Conservation (phyloP, 257 asterid genomes). For the Thymus mandschuricus region DNA sequence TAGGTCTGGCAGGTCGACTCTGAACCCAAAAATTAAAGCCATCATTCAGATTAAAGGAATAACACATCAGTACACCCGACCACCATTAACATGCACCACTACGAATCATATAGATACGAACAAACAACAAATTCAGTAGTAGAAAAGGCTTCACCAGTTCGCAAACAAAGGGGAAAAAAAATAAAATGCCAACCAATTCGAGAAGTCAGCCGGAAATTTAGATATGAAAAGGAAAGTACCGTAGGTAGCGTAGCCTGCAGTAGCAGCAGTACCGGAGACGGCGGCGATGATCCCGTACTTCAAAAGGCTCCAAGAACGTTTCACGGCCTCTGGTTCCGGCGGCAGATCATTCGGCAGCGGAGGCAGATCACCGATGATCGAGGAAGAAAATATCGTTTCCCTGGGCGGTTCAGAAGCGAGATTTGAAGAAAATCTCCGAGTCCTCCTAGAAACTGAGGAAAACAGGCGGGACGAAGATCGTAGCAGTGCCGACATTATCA, state of each 20-base stretch:
- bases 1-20: not conserved
- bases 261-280: slow-evolving; percentile 61
- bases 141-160: not conserved
- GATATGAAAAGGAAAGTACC: slow-evolving; percentile 48
- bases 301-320: slow-evolving; percentile 58
- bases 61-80: not conserved
- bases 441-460: slow-evolving; percentile 37
- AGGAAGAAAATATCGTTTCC: slow-evolving; percentile 55
- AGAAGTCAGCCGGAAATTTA: not conserved
- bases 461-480: slow-evolving; percentile 50
- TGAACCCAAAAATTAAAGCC: not conserved
- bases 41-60: not conserved
- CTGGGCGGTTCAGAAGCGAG: slow-evolving; percentile 44
- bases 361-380: slow-evolving; percentile 56
- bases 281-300: slow-evolving; percentile 59
- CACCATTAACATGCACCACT: not conserved
- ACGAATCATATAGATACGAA: slow-evolving; percentile 1
- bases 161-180: not conserved
- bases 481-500: slow-evolving; percentile 49
- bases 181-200: not conserved
- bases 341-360: slow-evolving; percentile 44
- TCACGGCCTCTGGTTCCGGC: slow-evolving; percentile 42
- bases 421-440: slow-evolving; percentile 40
- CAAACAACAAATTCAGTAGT: not conserved
- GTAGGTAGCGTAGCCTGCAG: slow-evolving; percentile 73